Base-by-base conservation (phyloP, 169 alveolate species). In the Cryptosporidium ubiquitum region DNA sequence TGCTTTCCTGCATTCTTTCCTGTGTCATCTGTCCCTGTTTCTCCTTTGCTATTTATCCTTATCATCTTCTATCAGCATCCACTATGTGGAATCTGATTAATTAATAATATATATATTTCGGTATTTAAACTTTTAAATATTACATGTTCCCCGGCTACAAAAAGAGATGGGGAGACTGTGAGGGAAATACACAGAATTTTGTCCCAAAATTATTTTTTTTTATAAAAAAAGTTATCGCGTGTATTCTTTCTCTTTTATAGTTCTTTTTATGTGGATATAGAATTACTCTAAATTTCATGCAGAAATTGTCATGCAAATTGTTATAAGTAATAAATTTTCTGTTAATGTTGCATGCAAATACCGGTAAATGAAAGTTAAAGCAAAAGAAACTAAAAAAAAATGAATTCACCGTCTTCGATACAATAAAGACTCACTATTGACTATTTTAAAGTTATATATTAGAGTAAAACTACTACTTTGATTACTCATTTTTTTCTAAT, bases 1-100 rank as follows among this genome's bases (percentile, higher is more conserved):
- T 64, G 71, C 20, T 16, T 58, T 39, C 14, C 20, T 37, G 44
- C 64, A 29, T 31, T 12, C 61, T 31, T 29, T 12, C 26, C 75
- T 12, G 35, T 18, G 2, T 79, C 75, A 26, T 44, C 44, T 14
- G 23, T 16, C 20, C 55, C 71, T 0, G 29, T 3, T 35, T 52
- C 51, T 9, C 33, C 3, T 37, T 33, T 37, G 61, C 14, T 23
- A 20, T 39, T 58, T 60, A 64, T 66, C 79, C 69, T 79, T 58
- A 79, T 79, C 89, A 79, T 79, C 18, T 26, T 79, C 68, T 35
- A 23, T 20, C 26, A 55, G 49, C 31, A 52, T 73, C 55, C 26
- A 47, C 68, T 33, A 35, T 26, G 18, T 18, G 42, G 47, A 51
- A 18, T 68, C 57, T 14, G 57, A 66, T 66, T 55, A 55, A 55